Evolutionary conservation across 345 rosid species (phyloP).

Genomic region (Populus nigra): DNA sequence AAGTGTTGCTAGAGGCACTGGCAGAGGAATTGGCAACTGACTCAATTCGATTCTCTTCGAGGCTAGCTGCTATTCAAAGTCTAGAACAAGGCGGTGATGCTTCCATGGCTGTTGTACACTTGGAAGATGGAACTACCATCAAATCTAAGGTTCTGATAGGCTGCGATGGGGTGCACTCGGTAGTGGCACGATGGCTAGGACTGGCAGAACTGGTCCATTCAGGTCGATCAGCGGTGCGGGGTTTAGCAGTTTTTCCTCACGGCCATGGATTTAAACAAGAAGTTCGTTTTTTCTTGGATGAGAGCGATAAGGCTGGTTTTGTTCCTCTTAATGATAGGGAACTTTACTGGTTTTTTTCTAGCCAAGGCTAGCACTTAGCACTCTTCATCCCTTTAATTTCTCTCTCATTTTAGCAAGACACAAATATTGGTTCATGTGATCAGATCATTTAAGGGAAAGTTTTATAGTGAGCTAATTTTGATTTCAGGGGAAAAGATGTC

Average conservation of each 20-base stretch:
- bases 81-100: constrained; percentile 5
- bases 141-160: constrained; percentile 42
- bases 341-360: constrained; percentile 24
- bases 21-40: constrained; percentile 34
- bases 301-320: constrained; percentile 30
- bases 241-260: constrained; percentile 31
- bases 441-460: background rate
- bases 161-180: constrained; percentile 41
- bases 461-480: no score
- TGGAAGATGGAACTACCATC: constrained; percentile 35
- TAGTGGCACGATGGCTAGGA: constrained; percentile 37
- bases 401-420: background rate
- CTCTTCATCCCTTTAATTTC: background rate
- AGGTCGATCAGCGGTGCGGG: constrained; percentile 32
- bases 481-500: constrained; percentile 17
- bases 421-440: background rate
- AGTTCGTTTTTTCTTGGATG: constrained; percentile 24
- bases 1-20: constrained; percentile 24
- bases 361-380: constrained; percentile 16
- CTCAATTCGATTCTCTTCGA: constrained; percentile 37
- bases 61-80: constrained; percentile 20
- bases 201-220: constrained; percentile 25
- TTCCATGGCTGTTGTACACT: constrained; percentile 9
- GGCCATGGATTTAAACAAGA: constrained; percentile 30
- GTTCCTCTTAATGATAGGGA: constrained; percentile 34